Evolutionary conservation across 2,329 filamentous ascomycete species (phyloP).

Genomic region (Neofusicoccum cordaticola): DNA sequence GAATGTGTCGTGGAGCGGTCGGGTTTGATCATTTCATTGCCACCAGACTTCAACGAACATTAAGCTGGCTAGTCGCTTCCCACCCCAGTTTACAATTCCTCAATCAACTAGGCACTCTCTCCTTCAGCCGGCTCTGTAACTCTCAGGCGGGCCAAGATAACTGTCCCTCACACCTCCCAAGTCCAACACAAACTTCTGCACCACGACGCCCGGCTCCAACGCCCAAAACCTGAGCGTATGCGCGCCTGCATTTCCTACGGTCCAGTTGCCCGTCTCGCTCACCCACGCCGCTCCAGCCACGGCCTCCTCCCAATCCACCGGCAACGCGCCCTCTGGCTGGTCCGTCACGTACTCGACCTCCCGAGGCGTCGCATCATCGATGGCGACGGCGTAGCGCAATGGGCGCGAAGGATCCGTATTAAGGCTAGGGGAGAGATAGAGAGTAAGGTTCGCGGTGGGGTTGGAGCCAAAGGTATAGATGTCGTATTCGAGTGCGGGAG

Average conservation of each 20-base stretch:
- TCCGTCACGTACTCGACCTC: conserved; percentile 44
- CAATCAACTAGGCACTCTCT: too few relatives aligned
- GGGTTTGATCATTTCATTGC: too few relatives aligned
- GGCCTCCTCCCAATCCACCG: conserved; percentile 49
- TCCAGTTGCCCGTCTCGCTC: conserved; percentile 41
- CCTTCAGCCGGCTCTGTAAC: conserved; percentile 21
- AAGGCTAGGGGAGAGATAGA: conserved; percentile 45
- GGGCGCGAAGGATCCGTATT: conserved; percentile 51
- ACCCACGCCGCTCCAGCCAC: conserved; percentile 53
- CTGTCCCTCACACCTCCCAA: conserved; percentile 54
- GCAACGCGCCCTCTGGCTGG: conserved; percentile 40
- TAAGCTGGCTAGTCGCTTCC: too few relatives aligned
- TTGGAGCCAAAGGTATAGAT: conserved; percentile 36
- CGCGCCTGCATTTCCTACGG: conserved; percentile 31
- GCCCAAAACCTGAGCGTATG: conserved; percentile 47
- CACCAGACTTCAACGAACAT: too few relatives aligned
- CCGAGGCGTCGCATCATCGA: conserved; percentile 34
- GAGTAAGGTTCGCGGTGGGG: conserved; percentile 33
- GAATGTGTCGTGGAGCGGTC: too few relatives aligned
- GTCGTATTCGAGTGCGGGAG: conserved; percentile 36
- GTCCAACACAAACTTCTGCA: conserved; percentile 55
- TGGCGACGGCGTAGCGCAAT: conserved; percentile 51
- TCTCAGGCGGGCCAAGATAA: conserved; percentile 59
- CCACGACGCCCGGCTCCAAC: conserved; percentile 42
- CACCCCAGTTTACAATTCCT: too few relatives aligned